Base-by-base conservation (phyloP, 352 stramenopile species). In the Globisporangium ultimum region DNA sequence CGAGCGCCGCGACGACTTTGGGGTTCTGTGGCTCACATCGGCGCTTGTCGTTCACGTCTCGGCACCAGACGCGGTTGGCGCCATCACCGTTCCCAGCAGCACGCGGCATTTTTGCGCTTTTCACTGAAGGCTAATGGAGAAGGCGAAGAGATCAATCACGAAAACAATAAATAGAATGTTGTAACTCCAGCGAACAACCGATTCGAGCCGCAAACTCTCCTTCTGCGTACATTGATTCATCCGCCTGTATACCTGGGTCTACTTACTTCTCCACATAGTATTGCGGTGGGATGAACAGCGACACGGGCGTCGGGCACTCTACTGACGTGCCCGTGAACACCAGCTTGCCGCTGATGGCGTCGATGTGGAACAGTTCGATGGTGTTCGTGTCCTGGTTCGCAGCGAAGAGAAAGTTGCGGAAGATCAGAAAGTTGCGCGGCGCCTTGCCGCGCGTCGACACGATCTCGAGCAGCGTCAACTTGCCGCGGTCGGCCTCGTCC, bases 381-480 rank as follows among this genome's bases (percentile, higher is more conserved):
- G 55, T 71, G 64, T 76, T 61, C 48, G 71, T 67, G 64, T 84
- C 70, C 57, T 84, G 74, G 67, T 84, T 84, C 22, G 74, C 74
- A 4, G 63, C 74, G 1, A 80, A 53, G 12, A 84, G 47, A 13
- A 74, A 70, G 20, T 67, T 18, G 11, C 53, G 53, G 42, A 59
- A 55, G 60, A 81, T 55, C 14, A 69, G 47, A 52, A 84, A 75
- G 52, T 68, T 66, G 28, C 74, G 74, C 28, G 74, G 74, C 9
- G 48, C 46, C 50, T 62, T 49, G 24, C 74, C 74, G 18, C 71
- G 68, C 48, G 71, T 69, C n/a, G 63, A 51, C 47, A 58, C 59
- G 12, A 67, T 71, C n/a, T 38, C 68, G 6, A 80, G 42, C 6
- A 68, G 21, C 51, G 62, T 53, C 4, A 82, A 58, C 47, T 61